Base-by-base conservation (phyloP, 2,329 filamentous ascomycete genomes). In the Beauveria rudraprayagi region DNA sequence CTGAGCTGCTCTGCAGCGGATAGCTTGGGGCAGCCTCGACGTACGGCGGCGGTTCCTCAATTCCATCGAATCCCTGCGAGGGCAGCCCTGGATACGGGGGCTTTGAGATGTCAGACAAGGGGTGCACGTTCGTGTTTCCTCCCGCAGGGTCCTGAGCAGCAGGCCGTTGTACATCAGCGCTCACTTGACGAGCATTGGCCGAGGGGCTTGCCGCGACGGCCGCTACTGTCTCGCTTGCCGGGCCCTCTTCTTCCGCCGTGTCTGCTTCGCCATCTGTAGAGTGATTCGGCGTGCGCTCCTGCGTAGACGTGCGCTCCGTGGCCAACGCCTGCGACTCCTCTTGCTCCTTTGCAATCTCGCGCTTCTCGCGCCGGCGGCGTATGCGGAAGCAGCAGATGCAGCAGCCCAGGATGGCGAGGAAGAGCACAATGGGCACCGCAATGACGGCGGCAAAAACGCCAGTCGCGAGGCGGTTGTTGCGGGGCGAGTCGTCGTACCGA, bases 381-480 rank as follows among this genome's bases (percentile, higher is more conserved):
- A 30, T 28, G 37, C 60, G 53, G 28, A 61, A 47, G 40, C 60
- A 61, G 60, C 60, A 61, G 10, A 56, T 56, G 54, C 53, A 56
- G 47, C 44, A 56, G 22, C 53, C 53, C 8, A 56, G 26, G 16
- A 61, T 57, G 47, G 40, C n/a, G 10, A 56, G 37, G 47, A 61
- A 56, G 5, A 61, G 44, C 47, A 61, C 24, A 41, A 61, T 56
- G 8, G 60, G 60, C 5, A 61, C 46, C 5, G 41, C 60, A 22
- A 61, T 57, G 7, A 56, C 47, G 14, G 47, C 40, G n/a, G 48
- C 46, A 19, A 52, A 52, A 11, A 57, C 52, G 10, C 34, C 44
- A 2, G 52, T 52, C 3, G 52, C 60, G 8, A 56, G 54, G 26
- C 53, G 30, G 26, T 40, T 43, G 47, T 14, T 30, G 5, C 26